Percentiles rank a stretch among this genome's conserved stretches.
Conservation (phyloP, 306 rosid species). For the Datisca glomerata region DNA sequence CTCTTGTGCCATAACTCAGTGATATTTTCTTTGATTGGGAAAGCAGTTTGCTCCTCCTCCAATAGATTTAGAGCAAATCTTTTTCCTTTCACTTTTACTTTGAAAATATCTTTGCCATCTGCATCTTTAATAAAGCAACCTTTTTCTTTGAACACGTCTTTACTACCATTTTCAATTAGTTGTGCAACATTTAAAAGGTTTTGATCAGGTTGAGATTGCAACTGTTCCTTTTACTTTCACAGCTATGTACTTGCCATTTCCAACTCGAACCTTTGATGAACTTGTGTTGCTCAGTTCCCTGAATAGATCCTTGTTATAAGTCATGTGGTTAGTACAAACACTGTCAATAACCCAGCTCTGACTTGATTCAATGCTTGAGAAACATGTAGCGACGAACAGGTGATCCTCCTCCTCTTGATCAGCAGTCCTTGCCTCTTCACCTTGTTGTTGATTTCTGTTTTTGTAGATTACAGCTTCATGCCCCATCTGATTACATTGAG, state of each 20-base stretch:
- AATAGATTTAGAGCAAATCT: slow-evolving; percentile 6
- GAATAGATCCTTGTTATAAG: not conserved
- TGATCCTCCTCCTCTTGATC: not conserved
- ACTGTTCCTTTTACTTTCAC: not conserved
- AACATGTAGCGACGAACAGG: not conserved
- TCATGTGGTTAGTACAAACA: not conserved
- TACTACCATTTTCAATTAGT: not conserved
- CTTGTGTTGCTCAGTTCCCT: not conserved
- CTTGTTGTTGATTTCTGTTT: not conserved
- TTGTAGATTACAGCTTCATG: no score
- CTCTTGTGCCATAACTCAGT: not conserved
- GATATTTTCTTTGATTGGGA: slow-evolving; percentile 1
- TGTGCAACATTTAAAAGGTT: not conserved
- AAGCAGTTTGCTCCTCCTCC: not conserved
- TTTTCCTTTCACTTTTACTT: not conserved
- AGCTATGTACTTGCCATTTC: not conserved
- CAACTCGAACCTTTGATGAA: not conserved
- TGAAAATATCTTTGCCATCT: no score
- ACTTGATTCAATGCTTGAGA: not conserved
- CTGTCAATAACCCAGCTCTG: not conserved
- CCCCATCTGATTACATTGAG: no score
- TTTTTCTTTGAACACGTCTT: not conserved
- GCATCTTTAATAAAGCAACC: slow-evolving; percentile 1
- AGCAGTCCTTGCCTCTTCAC: not conserved
- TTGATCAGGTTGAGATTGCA: not conserved